These are phyloP conservation scores for Yamadazyma sp. DNA, from an alignment of 1,139 yeast genomes.

Conservation along the genomic window DNA sequence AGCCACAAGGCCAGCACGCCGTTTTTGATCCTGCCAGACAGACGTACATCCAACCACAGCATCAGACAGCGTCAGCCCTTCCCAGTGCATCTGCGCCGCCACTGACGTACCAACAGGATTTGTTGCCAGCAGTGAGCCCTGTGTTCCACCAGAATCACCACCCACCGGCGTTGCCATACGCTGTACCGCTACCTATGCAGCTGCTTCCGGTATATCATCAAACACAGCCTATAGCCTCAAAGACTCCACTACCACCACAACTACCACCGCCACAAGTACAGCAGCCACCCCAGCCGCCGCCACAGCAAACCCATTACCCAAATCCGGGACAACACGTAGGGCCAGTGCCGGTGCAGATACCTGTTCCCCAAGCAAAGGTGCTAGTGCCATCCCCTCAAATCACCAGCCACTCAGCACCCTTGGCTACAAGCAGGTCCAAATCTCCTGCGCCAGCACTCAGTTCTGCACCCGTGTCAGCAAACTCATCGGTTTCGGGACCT, in stretches of 20 bases:
- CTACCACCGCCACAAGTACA: conserved; percentile 1
- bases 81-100: neutral
- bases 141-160: neutral
- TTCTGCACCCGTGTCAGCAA: neutral
- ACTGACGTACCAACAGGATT: neutral
- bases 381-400: too few species aligned
- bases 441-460: neutral
- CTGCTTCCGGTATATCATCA: neutral
- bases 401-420: too few species aligned
- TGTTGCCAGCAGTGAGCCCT: conserved; percentile 5
- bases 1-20: neutral
- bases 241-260: neutral
- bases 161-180: conserved; percentile 3
- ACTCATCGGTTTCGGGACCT: too few species aligned
- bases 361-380: too few species aligned
- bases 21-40: conserved; percentile 11
- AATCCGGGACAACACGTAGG: too few species aligned
- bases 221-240: too few species aligned
- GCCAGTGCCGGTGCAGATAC: too few species aligned
- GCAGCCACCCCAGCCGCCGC: conserved; percentile 2
- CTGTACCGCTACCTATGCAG: neutral
- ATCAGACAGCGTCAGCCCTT: neutral
- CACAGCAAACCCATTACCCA: neutral
- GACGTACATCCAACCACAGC: conserved; percentile 3
- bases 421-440: neutral